These are phyloP conservation scores for Rhipidocladum racemiflorum DNA, from an alignment of 176 grass and related monocot genomes.

Conservation along the genomic window DNA sequence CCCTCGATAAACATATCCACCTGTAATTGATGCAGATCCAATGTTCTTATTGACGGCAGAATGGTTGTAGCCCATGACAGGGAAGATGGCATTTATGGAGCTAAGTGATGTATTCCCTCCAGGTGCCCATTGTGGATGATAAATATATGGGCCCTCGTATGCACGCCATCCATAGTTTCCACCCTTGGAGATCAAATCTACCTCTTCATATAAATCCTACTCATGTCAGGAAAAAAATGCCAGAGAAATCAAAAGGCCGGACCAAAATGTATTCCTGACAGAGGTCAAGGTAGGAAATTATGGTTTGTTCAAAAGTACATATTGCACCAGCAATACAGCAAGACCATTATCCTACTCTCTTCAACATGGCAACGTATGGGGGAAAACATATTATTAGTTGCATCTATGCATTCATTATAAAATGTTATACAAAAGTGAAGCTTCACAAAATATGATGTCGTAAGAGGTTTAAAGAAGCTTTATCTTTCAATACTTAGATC, in stretches of 20 bases:
- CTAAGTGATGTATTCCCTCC: constrained; percentile 63
- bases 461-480: not conserved
- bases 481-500: not conserved
- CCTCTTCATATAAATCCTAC: constrained; percentile 67
- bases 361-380: not conserved
- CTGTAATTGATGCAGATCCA: constrained; percentile 74
- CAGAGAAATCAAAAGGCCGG: not conserved
- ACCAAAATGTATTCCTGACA: not conserved
- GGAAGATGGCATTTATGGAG: constrained; percentile 66
- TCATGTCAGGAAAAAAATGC: not conserved
- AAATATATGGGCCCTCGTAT: constrained; percentile 57
- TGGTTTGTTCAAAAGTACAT: too few species aligned
- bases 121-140: constrained; percentile 44
- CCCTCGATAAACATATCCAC: constrained; percentile 73
- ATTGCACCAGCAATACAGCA: not conserved
- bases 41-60: constrained; percentile 51
- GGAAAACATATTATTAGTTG: not conserved
- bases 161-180: constrained; percentile 84
- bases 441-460: not conserved
- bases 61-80: constrained; percentile 65
- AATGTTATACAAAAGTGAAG: not conserved
- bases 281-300: not conserved
- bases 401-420: not conserved
- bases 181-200: constrained; percentile 63
- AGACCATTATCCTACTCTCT: not conserved